Conservation (phyloP, 2,329 filamentous ascomycete species). For the Aschersonia sp. region DNA sequence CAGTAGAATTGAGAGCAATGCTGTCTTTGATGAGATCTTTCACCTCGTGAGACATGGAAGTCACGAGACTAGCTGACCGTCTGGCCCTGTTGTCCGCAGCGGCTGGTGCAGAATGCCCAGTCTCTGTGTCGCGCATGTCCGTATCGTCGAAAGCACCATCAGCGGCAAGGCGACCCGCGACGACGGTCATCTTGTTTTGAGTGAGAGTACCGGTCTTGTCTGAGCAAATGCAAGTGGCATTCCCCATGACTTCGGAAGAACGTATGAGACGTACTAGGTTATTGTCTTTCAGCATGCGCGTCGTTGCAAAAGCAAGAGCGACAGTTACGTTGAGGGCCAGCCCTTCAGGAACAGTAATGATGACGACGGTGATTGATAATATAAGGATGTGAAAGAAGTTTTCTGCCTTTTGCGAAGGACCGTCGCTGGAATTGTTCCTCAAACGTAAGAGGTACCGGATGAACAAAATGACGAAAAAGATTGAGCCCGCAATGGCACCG, state of each 20-base stretch:
- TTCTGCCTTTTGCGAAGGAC: conserved; percentile 36
- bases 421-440: conserved; percentile 17
- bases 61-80: conserved; percentile 14
- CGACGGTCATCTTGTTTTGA: conserved; percentile 48
- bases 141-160: conserved; percentile 21
- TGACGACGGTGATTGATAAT: conserved; percentile 41
- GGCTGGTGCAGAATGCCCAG: conserved; percentile 9
- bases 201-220: conserved; percentile 55
- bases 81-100: conserved; percentile 10
- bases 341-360: conserved; percentile 46
- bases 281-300: conserved; percentile 47
- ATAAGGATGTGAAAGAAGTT: conserved; percentile 44
- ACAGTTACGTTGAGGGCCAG: conserved; percentile 46
- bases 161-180: conserved; percentile 37
- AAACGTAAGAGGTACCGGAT: conserved; percentile 22
- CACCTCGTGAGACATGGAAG: conserved; percentile 17
- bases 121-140: conserved; percentile 9
- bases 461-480: conserved; percentile 27
- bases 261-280: conserved; percentile 44
- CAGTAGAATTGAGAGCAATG: conserved; percentile 34
- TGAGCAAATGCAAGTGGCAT: conserved; percentile 48
- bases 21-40: conserved; percentile 22
- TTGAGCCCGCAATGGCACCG: conserved; percentile 22
- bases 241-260: conserved; percentile 50
- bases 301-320: conserved; percentile 47